Base-by-base conservation (phyloP, 345 rosid species). In the Erodium maritimum region DNA sequence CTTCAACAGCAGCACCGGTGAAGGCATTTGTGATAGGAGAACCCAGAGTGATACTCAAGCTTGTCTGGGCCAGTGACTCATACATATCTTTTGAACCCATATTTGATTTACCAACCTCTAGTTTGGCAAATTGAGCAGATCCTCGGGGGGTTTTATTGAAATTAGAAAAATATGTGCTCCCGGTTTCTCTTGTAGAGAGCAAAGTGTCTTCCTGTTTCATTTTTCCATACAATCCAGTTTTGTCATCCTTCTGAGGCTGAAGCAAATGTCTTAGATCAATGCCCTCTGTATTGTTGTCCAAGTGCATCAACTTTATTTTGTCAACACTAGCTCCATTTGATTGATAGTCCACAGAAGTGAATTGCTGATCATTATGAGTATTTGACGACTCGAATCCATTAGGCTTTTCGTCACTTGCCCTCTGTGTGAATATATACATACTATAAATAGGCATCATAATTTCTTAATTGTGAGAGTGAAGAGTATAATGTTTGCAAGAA, bases 21-120 rank as follows among this genome's bases (percentile, higher is more conserved):
- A 81, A 73, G 18, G 77, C 65, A 71, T 71, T 81, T 50, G 68
- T 65, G 56, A 67, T 83, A 61, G 90, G 69, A 67, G 78, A 58
- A 69, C 95, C 94, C 63, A 89, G 77, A 21, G 88, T 67, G 55
- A 89, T 93, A 69, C 85, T 87, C 74, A 89, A 63, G 76, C 82
- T 87, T 67, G 99, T 84, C 57, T 79, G 88, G 18, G 77, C 77
- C 33, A 79, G 64, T 52, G 87, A 64, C 53, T 84, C 95, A 52
- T 73, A 82, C 19, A 69, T 25, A n/a, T 77, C 82, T 58, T 73
- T 75, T 59, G 77, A 69, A 60, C 69, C 68, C 53, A 67, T 53
- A 65, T 24, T 64, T 73, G 87, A 66, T 79, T 80, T 82, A 45
- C 59, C 67, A 62, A 71, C 63, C 57, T 82, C 87, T 23, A 79